Evolutionary conservation across 257 asterid species (phyloP).

Genomic region (Verbascum thapsus): DNA sequence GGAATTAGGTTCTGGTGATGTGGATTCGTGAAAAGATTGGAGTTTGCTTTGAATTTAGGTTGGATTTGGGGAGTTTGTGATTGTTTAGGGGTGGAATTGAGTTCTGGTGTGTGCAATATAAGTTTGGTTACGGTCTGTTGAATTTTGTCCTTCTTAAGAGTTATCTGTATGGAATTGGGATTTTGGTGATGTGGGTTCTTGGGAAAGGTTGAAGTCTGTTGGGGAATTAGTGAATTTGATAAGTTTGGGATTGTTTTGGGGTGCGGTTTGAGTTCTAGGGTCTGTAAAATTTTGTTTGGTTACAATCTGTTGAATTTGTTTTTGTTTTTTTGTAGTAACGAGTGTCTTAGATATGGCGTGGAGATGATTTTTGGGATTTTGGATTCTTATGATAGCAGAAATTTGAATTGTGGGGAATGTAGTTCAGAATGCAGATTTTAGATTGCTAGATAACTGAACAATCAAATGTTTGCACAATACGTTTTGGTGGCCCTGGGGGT

Average conservation of each 20-base stretch:
- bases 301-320: not conserved
- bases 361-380: not conserved
- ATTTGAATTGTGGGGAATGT: not conserved
- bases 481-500: not conserved
- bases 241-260: not conserved
- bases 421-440: not conserved
- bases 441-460: not conserved
- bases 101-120: too few relatives aligned
- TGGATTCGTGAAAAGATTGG: too few relatives aligned
- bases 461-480: not conserved
- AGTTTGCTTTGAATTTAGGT: too few relatives aligned
- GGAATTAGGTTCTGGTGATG: too few relatives aligned
- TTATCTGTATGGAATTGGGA: slow-evolving; percentile 9
- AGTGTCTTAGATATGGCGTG: not conserved
- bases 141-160: too few relatives aligned
- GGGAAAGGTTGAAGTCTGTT: not conserved
- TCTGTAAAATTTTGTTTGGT: not conserved
- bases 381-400: slow-evolving; percentile 12
- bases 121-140: too few relatives aligned
- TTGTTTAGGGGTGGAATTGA: too few relatives aligned
- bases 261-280: slow-evolving; percentile 12
- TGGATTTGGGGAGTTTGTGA: too few relatives aligned
- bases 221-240: slow-evolving; percentile 8
- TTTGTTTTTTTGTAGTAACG: not conserved
- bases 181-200: slow-evolving; percentile 7